These are phyloP conservation scores for Beauveria sp. DNA, from an alignment of 2,329 filamentous ascomycete species.

Conservation along the genomic window DNA sequence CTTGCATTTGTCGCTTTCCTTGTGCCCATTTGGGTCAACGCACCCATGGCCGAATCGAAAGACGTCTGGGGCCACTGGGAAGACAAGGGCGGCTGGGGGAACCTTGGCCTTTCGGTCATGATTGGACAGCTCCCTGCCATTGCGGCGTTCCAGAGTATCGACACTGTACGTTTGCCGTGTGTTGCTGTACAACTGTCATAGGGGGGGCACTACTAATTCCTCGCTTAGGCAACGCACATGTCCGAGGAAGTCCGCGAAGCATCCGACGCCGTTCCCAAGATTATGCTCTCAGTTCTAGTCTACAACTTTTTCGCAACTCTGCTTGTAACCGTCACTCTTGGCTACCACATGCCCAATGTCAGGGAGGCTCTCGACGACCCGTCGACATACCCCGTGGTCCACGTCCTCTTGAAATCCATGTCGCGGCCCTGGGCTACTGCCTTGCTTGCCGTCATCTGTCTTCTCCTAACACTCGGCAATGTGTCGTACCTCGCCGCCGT, in stretches of 20 bases:
- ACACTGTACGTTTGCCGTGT: constrained; percentile 6
- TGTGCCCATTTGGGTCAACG: constrained; percentile 14
- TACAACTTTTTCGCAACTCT: constrained; percentile 1
- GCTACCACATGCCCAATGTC: constrained; percentile 11
- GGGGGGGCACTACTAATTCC: not conserved
- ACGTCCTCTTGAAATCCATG: constrained; percentile 10
- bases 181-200: no score
- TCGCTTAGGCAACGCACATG: constrained; percentile 13
- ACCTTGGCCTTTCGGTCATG: constrained; percentile 10
- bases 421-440: constrained; percentile 1
- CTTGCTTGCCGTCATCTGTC: constrained; percentile 6
- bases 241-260: constrained; percentile 14
- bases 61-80: constrained; percentile 12
- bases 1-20: constrained; percentile 11
- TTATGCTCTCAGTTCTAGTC: constrained; percentile 1
- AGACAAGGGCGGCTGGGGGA: constrained; percentile 11
- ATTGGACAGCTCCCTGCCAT: constrained; percentile 13
- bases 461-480: constrained; percentile 6
- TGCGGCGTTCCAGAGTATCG: constrained; percentile 6
- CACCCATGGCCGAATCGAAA: constrained; percentile 5
- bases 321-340: constrained; percentile 6
- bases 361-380: not conserved
- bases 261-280: constrained; percentile 9
- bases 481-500: constrained; percentile 8
- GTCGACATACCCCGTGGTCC: constrained; percentile 7